Base-by-base conservation (phyloP, 1,284 basidiomycete species). In the Mycena citricolor region DNA sequence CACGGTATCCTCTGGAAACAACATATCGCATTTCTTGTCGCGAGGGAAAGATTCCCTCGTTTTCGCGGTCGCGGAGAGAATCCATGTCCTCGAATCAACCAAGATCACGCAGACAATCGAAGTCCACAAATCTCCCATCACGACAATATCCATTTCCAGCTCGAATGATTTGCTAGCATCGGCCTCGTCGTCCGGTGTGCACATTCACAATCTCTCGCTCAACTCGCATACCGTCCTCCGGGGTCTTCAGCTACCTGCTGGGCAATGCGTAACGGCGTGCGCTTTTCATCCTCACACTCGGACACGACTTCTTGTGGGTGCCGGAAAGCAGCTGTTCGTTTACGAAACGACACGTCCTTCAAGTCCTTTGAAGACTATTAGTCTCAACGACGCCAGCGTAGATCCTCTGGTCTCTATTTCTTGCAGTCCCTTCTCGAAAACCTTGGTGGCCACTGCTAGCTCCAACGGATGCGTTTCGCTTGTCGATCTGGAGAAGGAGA, bases 351-450 rank as follows among this genome's bases (percentile, higher is more conserved):
- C 70, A 20, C 71, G 76, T 16, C 74, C 81, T 12, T 76, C 76
- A 11, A 64, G 65, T 5, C 81, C 83, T 10, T 43, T 69, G 24
- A 84, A 80, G 57, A 64, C 62, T 0, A 62, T 86, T 28, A 46
- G 67, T 2, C 54, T 86, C 33, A 68, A 67, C 26, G 76, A 77
- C 25, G 61, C 67, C n/a, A 62, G 59, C 11, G 55, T 59, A 30
- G 74, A 74, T 7, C 60, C 73, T 13, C 69, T 86, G 12, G 61
- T 73, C 3, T 71, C 70, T 5, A 63, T 86, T 13, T 66, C 78
- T 6, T 78, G 75, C 53, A 86, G 84, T 48, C 82, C 84, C 5
- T 87, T 84, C 61, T 86, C 83, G 61, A 85, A 81, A 62, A 81
- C 79, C 1, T 64, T 87, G 30, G 67, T 83, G 12, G 79, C 79